phyloP scores from a whole-genome alignment of 768 basidiomycete genomes.

The Rhodotorula paludigena region DNA sequence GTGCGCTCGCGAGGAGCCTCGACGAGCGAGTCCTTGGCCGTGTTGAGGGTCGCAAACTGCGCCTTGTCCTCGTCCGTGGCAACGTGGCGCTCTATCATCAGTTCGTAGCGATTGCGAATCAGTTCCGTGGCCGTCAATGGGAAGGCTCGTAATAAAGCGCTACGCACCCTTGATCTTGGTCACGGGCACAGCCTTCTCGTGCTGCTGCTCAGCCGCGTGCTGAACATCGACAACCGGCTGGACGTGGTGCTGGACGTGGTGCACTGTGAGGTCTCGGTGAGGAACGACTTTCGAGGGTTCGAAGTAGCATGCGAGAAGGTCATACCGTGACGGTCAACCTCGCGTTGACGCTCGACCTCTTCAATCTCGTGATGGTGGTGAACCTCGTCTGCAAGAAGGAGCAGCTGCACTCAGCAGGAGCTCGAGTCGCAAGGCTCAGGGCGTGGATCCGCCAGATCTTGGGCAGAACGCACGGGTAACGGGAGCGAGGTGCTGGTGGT shows the following conservation, averaged over 20 bases:
- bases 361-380: slow-evolving; percentile 33
- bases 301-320: too few species aligned
- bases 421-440: too few species aligned
- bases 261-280: not conserved
- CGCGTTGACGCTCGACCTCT: slow-evolving; percentile 34
- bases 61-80: slow-evolving; percentile 36
- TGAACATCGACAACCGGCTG: slow-evolving; percentile 35
- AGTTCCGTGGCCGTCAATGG: slow-evolving; percentile 23
- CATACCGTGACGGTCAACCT: slow-evolving; percentile 32
- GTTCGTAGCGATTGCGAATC: not conserved
- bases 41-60: slow-evolving; percentile 25
- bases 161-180: slow-evolving; percentile 22
- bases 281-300: not conserved
- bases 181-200: slow-evolving; percentile 12
- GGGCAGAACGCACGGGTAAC: slow-evolving; percentile 24
- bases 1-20: slow-evolving; percentile 19
- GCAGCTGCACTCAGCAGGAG: not conserved
- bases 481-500: slow-evolving; percentile 36
- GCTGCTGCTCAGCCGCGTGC: slow-evolving; percentile 18
- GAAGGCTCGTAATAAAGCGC: not conserved
- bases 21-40: not conserved
- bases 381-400: slow-evolving; percentile 7
- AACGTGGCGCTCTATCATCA: slow-evolving; percentile 32
- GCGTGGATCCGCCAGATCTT: not conserved
- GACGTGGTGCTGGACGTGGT: slow-evolving; percentile 21